Conservation (phyloP, 257 asterid species). For the Nyctanthes arbortristis region DNA sequence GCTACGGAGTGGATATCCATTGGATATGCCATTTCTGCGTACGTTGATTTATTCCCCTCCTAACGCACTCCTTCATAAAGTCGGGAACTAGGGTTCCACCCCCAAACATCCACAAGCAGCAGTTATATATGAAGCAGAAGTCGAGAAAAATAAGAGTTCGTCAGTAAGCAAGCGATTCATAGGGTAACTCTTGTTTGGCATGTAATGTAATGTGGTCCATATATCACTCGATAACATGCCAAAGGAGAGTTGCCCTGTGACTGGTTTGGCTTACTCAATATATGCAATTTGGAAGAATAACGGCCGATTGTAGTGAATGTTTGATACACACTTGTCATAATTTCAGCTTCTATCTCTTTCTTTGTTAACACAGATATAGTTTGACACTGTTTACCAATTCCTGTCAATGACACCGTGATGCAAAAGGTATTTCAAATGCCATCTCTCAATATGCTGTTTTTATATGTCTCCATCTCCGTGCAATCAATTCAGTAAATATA, state of each 20-base stretch:
- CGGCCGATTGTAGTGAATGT: no score
- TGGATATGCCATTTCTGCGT: constrained; percentile 43
- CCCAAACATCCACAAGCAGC: background rate
- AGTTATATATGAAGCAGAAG: background rate
- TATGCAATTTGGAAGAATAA: background rate
- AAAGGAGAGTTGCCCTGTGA: constrained; percentile 71
- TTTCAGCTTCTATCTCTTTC: no score
- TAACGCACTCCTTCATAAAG: background rate
- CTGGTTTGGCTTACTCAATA: constrained; percentile 42
- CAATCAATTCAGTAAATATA: no score
- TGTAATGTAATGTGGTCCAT: no score
- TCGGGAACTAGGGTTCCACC: background rate
- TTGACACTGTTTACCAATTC: no score
- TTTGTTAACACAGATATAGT: no score
- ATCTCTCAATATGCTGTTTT: no score
- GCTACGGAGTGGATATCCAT: constrained; percentile 18
- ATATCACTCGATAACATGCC: constrained; percentile 56
- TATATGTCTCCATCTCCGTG: no score
- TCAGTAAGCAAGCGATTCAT: constrained; percentile 42
- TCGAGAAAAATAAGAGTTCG: background rate
- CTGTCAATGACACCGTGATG: no score
- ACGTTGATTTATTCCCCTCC: constrained; percentile 35
- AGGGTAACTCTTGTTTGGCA: constrained; percentile 59
- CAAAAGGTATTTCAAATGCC: no score
- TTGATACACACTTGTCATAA: background rate